Evolutionary conservation across 2,329 filamentous ascomycete genomes (phyloP).

Genomic region (Hymenoscyphus albidus): DNA sequence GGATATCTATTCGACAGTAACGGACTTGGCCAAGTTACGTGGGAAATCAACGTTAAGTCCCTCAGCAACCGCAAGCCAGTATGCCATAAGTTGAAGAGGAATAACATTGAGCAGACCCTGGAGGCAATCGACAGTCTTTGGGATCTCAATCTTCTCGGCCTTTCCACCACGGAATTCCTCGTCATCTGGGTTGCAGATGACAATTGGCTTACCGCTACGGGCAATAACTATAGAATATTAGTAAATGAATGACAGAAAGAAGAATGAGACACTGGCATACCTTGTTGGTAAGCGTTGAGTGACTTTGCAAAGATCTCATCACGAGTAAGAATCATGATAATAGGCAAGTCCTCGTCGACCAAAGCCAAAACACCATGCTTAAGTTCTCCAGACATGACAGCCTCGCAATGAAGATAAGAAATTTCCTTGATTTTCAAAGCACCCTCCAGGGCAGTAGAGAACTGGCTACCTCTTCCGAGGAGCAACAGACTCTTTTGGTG

Average conservation of each 20-base stretch:
- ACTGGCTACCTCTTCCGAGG: conserved; percentile 91
- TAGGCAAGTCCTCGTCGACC: conserved; percentile 96
- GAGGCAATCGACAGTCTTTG: conserved; percentile 88
- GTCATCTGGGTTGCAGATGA: conserved; percentile 92
- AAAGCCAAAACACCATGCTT: conserved; percentile 98
- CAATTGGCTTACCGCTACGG: conserved; percentile 91
- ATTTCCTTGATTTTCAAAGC: conserved; percentile 99
- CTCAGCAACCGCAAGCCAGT: conserved; percentile 96
- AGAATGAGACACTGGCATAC: conserved; percentile 44
- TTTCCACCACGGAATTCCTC: conserved; percentile 83
- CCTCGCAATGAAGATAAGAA: conserved; percentile 98
- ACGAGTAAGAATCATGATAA: conserved; percentile 98
- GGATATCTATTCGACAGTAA: conserved; percentile 81
- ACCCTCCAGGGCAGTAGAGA: conserved; percentile 93
- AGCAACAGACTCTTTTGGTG: conserved; percentile 95
- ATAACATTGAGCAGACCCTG: conserved; percentile 98
- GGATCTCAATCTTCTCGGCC: conserved; percentile 96
- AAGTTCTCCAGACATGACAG: conserved; percentile 98
- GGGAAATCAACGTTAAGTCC: conserved; percentile 98
- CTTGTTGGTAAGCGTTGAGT: conserved; percentile 98
- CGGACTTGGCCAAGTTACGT: conserved; percentile 96
- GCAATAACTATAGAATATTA: conserved; percentile 69
- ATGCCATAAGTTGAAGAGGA: conserved; percentile 94
- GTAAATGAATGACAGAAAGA: conserved; percentile 14
- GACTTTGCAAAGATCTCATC: conserved; percentile 97